Evolutionary conservation across 768 basidiomycete genomes (phyloP), one percentile per base, ranked within the genome.

Genomic region (Suillus subalutaceus): DNA sequence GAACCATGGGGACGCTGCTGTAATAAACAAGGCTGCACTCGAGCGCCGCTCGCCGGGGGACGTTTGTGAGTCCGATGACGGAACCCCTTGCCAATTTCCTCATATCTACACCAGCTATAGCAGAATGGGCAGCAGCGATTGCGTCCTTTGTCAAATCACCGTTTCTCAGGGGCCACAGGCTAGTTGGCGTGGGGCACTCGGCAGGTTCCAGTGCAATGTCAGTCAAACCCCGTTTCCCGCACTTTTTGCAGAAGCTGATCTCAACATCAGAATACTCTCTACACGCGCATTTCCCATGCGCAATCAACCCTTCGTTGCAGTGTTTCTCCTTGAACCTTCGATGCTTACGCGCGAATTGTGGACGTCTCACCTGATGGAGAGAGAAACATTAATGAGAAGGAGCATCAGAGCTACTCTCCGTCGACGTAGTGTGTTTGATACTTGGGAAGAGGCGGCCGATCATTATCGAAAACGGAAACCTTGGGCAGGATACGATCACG

Each of bases 1-100:
- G 64, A 85, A 77, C 35, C 83, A 84, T 59, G 85, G 85, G 23
- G 83, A 85, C 53, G 78, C 84, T 9, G 84, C 82, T 16, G 67
- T 83, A 0, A 68, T 84, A 35, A 86, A 86, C 67, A 72, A 68
- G 9, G 73, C 75, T 7, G 64, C 72, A 1, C 68, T 85, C 46
- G 66, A 72, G 60, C 43, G 63, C 2, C 77, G 79, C 16, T 67
- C 73, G 18, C 72, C 78, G 38, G 76, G 77, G 53, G 38, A 65
- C 41, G 78, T 81, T 46, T 79, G 82, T 80, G 67, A 68, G 82
- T 78, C 13, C 37, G 38, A 70, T 30, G 35, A 59, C 58, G 9
- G 16, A 38, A 38, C 18, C 9, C 30, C 43, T 12, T 59, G 8
- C 53, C 37, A 23, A 35, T 52, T 26, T 44, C 44, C 46, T 35